Conservation (phyloP, 2,329 filamentous ascomycete species). For the Malbranchea zuffiana region DNA sequence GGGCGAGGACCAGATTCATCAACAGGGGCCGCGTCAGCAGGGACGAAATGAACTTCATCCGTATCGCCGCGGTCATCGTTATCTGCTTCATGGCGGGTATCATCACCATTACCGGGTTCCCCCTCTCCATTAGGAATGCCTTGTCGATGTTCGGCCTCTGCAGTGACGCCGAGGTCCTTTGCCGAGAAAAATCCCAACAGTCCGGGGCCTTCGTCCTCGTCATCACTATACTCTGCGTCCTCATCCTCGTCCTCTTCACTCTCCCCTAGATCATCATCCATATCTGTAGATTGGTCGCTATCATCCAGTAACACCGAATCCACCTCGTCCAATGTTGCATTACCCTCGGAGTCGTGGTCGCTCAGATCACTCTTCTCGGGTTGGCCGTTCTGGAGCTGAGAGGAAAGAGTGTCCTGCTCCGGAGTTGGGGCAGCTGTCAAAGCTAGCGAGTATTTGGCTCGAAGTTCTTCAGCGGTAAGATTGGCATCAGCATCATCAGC, state of each 20-base stretch:
- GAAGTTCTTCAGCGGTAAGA: conserved; percentile 38
- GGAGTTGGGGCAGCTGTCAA: conserved; percentile 1
- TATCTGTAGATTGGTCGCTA: conserved; percentile 38
- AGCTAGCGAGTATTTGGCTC: conserved; percentile 36
- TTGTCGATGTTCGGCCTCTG: conserved; percentile 16
- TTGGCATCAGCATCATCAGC: conserved; percentile 33
- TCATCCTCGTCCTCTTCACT: conserved; percentile 38
- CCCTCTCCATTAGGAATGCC: conserved; percentile 4
- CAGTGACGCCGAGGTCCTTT: conserved; percentile 25
- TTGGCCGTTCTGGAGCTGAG: conserved; percentile 2
- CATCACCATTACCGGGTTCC: conserved; percentile 15
- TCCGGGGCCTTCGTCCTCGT: conserved; percentile 38
- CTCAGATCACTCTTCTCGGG: neutral
- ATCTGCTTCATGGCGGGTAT: conserved; percentile 31
- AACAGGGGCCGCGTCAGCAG: too few species aligned
- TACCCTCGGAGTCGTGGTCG: neutral
- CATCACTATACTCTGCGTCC: conserved; percentile 34
- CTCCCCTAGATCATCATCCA: conserved; percentile 40
- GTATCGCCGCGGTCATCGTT: conserved; percentile 24
- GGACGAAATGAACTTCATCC: conserved; percentile 13
- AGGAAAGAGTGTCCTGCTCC: too few species aligned
- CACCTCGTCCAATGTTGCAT: conserved; percentile 31
- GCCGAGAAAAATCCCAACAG: conserved; percentile 40
- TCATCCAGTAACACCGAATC: conserved; percentile 37
- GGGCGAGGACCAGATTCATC: too few species aligned